Conservation (phyloP, 495 filamentous ascomycete species). For the Neurospora intermedia region DNA sequence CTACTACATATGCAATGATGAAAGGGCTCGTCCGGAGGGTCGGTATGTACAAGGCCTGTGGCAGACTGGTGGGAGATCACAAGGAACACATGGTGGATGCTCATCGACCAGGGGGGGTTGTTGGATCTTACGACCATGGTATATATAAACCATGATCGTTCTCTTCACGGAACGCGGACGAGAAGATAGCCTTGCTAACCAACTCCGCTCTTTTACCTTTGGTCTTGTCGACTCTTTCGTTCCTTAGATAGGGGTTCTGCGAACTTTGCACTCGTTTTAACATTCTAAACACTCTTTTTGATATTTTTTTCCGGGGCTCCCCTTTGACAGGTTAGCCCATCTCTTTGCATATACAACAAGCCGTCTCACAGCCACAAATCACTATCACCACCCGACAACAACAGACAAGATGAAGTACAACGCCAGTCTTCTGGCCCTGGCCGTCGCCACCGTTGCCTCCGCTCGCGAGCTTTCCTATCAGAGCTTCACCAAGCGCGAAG, state of each 20-base stretch:
- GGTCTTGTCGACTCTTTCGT: slow-evolving; percentile 12
- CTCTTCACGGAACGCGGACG: neutral
- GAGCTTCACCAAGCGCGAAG: slow-evolving; percentile 37
- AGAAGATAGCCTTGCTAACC: neutral
- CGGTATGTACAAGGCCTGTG: slow-evolving; percentile 1
- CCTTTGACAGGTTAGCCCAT: slow-evolving; percentile 30
- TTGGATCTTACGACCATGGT: neutral
- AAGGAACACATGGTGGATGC: slow-evolving; percentile 4
- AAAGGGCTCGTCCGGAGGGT: neutral
- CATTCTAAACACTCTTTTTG: slow-evolving; percentile 26
- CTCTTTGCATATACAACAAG: neutral
- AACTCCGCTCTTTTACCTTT: neutral
- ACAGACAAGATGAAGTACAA: slow-evolving; percentile 34
- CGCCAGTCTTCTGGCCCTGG: slow-evolving; percentile 22
- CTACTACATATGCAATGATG: neutral
- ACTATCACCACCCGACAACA: slow-evolving; percentile 15
- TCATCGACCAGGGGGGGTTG: neutral
- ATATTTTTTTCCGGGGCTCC: slow-evolving; percentile 9
- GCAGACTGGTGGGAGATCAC: neutral
- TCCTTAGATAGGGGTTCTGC: slow-evolving; percentile 30
- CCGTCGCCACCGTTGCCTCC: slow-evolving; percentile 15
- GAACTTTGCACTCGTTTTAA: slow-evolving; percentile 27
- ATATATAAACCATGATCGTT: slow-evolving; percentile 12
- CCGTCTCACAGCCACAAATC: slow-evolving; percentile 1
- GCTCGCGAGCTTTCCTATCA: slow-evolving; percentile 22